A percentile compares a stretch with the other conserved stretches of the same genome.
phyloP scores from a whole-genome alignment of 169 alveolate genomes.

The Blepharisma undulans region DNA sequence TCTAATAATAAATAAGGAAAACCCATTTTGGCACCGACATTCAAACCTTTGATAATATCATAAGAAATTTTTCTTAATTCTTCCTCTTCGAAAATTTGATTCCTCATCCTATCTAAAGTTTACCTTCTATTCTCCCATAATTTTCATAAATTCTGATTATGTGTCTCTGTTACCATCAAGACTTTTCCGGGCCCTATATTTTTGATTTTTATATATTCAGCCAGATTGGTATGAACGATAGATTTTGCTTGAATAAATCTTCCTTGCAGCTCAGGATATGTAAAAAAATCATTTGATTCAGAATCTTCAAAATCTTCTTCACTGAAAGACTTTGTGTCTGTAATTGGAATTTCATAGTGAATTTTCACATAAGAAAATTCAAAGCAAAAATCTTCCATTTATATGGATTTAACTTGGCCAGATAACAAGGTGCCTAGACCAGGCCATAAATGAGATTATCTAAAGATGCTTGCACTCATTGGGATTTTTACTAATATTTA shows the following conservation, averaged over 20 bases:
- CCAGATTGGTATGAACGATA: not conserved
- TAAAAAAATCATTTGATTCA: not conserved
- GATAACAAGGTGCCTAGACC: not conserved
- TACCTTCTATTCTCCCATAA: not conserved
- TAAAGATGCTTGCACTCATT: not conserved
- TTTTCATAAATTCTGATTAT: not conserved
- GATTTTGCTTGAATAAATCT: not conserved
- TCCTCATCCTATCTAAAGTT: not conserved
- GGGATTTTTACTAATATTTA: not conserved
- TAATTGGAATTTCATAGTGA: not conserved
- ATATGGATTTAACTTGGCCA: not conserved
- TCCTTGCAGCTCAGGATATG: slow-evolving; percentile 23
- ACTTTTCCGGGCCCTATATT: not conserved
- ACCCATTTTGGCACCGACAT: not conserved
- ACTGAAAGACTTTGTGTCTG: not conserved
- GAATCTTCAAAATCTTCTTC: not conserved
- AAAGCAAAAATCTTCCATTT: slow-evolving; percentile 9
- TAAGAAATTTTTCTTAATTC: not conserved
- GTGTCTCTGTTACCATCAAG: not conserved
- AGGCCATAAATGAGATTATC: not conserved
- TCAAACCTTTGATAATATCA: not conserved
- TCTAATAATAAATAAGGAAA: not conserved
- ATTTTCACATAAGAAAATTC: not conserved
- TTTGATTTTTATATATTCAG: not conserved
- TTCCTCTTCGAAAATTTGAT: not conserved